Percentiles rank a stretch among this genome's conserved stretches.
These are phyloP conservation scores for Rhodofomes roseus DNA, from an alignment of 1,284 basidiomycete species.

Conservation along the genomic window DNA sequence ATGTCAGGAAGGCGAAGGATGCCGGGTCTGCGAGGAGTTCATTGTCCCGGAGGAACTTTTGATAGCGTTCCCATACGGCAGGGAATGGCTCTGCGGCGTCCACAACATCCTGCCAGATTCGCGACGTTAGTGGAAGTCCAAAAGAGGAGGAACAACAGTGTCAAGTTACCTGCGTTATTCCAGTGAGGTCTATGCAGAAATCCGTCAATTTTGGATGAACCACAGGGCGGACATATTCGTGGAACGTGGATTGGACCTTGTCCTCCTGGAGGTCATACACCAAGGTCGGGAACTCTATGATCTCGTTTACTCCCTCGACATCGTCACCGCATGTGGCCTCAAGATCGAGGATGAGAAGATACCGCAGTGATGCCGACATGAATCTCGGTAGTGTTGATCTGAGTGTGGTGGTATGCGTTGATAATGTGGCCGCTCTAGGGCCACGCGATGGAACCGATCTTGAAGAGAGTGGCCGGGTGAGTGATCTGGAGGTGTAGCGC, in stretches of 20 bases:
- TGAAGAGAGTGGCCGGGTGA: not conserved
- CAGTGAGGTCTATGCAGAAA: constrained; percentile 33
- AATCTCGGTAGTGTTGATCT: not conserved
- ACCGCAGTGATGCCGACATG: constrained; percentile 12
- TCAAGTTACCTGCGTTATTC: constrained; percentile 29
- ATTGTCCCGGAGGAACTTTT: constrained; percentile 23
- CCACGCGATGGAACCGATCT: not conserved
- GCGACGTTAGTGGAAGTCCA: not conserved
- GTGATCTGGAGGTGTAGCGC: not conserved
- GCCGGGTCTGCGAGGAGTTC: constrained; percentile 18
- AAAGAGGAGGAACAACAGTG: not conserved
- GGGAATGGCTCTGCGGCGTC: constrained; percentile 28
- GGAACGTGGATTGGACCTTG: constrained; percentile 27
- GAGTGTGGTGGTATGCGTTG: not conserved
- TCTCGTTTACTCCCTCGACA: constrained; percentile 22
- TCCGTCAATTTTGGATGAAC: constrained; percentile 25
- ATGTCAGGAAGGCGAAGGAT: constrained; percentile 27
- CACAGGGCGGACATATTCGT: constrained; percentile 31
- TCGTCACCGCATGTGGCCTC: constrained; percentile 31
- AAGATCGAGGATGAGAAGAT: constrained; percentile 32
- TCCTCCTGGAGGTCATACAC: constrained; percentile 28
- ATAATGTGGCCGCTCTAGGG: not conserved
- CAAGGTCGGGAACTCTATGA: constrained; percentile 33
- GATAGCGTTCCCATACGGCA: constrained; percentile 29
- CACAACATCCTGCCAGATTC: constrained; percentile 23